Percentiles rank a stretch among this genome's conserved stretches.
Conservation (phyloP, 1,284 basidiomycete species). For the Vanrija pseudolonga region DNA sequence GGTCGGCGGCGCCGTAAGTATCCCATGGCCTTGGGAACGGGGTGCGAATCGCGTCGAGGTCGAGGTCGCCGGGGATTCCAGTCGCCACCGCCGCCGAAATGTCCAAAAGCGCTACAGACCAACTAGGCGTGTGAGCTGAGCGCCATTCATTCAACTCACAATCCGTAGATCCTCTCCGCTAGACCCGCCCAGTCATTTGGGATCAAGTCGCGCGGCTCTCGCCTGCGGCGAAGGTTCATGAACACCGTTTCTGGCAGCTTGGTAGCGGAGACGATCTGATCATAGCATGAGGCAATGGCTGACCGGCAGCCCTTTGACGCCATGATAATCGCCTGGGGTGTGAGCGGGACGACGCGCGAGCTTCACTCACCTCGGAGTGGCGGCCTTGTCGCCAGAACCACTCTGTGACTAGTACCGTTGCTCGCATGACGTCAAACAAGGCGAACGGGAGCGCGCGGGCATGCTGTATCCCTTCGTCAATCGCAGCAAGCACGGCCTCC, state of each 20-base stretch:
- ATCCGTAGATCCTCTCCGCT: slow-evolving; percentile 14
- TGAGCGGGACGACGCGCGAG: no score
- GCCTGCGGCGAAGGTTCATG: not conserved
- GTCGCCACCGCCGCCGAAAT: slow-evolving; percentile 3
- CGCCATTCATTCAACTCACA: not conserved
- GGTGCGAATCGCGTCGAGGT: slow-evolving; percentile 1
- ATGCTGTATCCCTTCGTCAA: slow-evolving; percentile 1
- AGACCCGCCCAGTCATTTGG: slow-evolving; percentile 6
- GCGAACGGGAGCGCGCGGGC: not conserved
- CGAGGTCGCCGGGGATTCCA: slow-evolving; percentile 5
- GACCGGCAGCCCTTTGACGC: slow-evolving; percentile 6
- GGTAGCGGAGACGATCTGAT: slow-evolving; percentile 5
- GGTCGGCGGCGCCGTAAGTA: slow-evolving; percentile 1
- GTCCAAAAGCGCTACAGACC: slow-evolving; percentile 12
- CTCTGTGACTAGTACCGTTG: slow-evolving; percentile 4
- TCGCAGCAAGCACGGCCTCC: not conserved
- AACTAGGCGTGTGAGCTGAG: slow-evolving; percentile 1
- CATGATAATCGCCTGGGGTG: no score
- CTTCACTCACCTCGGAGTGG: slow-evolving; percentile 8
- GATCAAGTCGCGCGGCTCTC: not conserved
- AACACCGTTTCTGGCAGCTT: no score
- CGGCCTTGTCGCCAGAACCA: slow-evolving; percentile 9
- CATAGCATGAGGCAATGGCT: slow-evolving; percentile 6
- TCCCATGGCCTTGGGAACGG: slow-evolving; percentile 13
- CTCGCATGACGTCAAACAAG: slow-evolving; percentile 10